Base-by-base conservation (phyloP, 345 rosid genomes). In the Conringia planisiliqua region DNA sequence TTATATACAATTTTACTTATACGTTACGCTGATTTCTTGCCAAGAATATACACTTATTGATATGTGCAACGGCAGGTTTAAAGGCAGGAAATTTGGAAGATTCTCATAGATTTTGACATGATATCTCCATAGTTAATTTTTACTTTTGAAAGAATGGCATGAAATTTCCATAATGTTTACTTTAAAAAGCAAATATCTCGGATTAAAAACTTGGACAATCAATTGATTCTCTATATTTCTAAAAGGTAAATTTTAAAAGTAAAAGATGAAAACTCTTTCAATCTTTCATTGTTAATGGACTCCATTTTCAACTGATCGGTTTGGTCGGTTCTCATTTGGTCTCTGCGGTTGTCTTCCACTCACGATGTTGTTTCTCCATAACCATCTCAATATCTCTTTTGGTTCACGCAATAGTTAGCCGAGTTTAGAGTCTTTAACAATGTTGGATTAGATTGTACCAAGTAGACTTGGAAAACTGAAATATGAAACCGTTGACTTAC, bases 281-380 rank as follows among this genome's bases (percentile, higher is more conserved):
- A 71, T 60, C 43, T 68, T 3, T 81, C 83, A 6, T 42, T 66
- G 62, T 89, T 81, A 78, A 76, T 88, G 80, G 82, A 81, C 38
- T 80, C 85, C 4, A 87, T 93, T 67, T 67, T 75, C 86, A 3
- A 86, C 97, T 36, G 26, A 44, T 77, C 90, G 69, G 50, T 93
- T 89, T 29, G 98, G 97, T 14, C 73, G 93, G 73, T 80, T 90
- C 85, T 91, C 46, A 80, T 90, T 74, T 94, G 96, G 95, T 91
- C 95, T 48, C 93, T 92, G 2, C 76, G 82, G 8, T 77, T 90
- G 73, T 43, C 89, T 64, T 90, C 96, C 2, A 94, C 96, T 18
- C 98, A 94, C 7, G 96, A 91, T 51, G 78, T 91, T 38, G 80
- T 91, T 71, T 86, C 95, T 36, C 83, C 80, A 96, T 94, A 82